These are phyloP conservation scores for Uronychia setigera DNA, from an alignment of 73 alveolate species.

Conservation along the genomic window DNA sequence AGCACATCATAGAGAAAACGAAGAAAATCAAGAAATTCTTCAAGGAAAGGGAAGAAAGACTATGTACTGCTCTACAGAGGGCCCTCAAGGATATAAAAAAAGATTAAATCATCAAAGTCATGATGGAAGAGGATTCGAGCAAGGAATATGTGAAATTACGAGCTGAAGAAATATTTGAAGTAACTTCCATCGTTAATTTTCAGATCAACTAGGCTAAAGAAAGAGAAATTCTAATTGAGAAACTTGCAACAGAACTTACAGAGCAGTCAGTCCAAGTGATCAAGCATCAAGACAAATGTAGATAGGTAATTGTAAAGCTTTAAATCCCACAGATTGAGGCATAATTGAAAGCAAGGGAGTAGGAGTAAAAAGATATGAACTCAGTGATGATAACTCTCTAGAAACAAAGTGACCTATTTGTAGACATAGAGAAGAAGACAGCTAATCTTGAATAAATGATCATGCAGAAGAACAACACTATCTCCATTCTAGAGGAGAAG, in stretches of 20 bases:
- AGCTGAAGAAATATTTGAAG: neutral
- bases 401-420: neutral
- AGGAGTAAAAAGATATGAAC: neutral
- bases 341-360: neutral
- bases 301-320: neutral
- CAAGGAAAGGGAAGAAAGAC: neutral
- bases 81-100: neutral
- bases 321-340: too few relatives aligned
- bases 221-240: neutral
- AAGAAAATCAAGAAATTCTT: neutral
- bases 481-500: neutral
- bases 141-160: neutral
- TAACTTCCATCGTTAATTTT: neutral
- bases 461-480: neutral
- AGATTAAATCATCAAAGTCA: neutral
- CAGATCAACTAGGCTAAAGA: neutral
- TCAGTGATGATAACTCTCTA: neutral
- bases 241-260: neutral
- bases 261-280: neutral
- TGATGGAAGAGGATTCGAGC: conserved; percentile 1
- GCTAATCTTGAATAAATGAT: neutral
- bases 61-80: neutral
- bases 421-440: neutral
- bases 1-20: neutral
- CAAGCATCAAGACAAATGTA: neutral